Conservation (phyloP, 2,329 filamentous ascomycete genomes). For the Thelonectria discophora region DNA sequence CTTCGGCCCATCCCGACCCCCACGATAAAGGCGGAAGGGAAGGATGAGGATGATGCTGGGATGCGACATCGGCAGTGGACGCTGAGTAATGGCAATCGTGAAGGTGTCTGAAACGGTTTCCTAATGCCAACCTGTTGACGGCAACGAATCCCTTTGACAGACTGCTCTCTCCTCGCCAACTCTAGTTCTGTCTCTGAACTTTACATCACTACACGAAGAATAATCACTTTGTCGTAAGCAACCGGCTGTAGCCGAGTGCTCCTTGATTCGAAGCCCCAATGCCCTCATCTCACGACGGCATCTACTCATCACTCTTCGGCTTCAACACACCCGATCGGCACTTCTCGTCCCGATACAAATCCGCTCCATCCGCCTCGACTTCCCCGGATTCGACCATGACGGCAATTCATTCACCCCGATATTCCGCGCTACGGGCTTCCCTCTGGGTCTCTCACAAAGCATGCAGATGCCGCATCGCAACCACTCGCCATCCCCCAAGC, state of each 20-base stretch:
- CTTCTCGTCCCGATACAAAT: too few species aligned
- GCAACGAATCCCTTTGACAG: too few species aligned
- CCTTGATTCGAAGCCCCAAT: too few species aligned
- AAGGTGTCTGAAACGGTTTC: background rate
- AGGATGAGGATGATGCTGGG: background rate
- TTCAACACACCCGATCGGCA: too few species aligned
- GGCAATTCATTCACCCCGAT: background rate
- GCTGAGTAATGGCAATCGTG: background rate
- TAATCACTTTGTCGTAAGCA: too few species aligned
- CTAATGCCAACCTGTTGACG: background rate
- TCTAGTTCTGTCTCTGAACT: too few species aligned
- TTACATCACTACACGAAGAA: too few species aligned
- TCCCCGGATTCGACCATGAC: background rate
- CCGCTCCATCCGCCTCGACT: background rate
- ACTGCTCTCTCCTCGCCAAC: too few species aligned
- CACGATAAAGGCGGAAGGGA: conserved; percentile 12
- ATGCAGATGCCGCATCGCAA: background rate
- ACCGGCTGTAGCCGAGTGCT: too few species aligned
- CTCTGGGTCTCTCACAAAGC: background rate
- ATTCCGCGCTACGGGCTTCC: background rate
- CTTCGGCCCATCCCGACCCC: conserved; percentile 25
- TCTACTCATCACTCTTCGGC: too few species aligned
- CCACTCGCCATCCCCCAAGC: too few species aligned
- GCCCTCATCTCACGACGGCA: too few species aligned
- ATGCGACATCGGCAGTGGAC: background rate